Evolutionary conservation across 1,284 basidiomycete genomes (phyloP), one percentile per base, ranked within the genome.

Genomic region (Irpex sp.): DNA sequence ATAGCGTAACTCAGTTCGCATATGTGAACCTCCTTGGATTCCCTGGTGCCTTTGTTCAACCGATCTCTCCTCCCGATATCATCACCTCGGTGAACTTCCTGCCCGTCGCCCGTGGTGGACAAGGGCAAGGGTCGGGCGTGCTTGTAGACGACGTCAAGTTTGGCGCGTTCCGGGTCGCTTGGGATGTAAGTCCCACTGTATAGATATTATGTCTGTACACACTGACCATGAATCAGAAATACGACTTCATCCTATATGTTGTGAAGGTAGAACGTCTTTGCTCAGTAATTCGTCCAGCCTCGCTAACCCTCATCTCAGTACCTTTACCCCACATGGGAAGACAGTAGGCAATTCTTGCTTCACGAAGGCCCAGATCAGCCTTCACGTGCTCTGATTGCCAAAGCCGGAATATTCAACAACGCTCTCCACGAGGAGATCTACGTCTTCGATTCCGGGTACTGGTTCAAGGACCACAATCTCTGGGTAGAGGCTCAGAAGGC

Each of bases 401-500:
- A 80, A 2, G 77, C 78, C 5, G 84, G 85, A 0, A 69, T 79
- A 10, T 88, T 78, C 74, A 65, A 74, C 3, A 72, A 85, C 42
- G 77, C 79, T 18, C 72, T 85, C 14, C 82, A 88, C 53, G 75
- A 90, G 10, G 88, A 91, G 65, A 83, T 93, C 60, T 87, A 87
- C 80, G 87, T 93, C 4, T 93, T 84, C 72, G 84, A 92, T 62
- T 79, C 83, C 61, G 84, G 85, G 0, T 81, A 68, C 47, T 93
- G 91, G 91, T 61, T 67, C 18, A 90, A 91, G 67, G 80, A 85
- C 67, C 77, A 77, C 45, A 68, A 65, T 0, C 79, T 94, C 10
- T 93, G 88, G 88, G 56, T 71, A 6, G 82, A 86, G 63, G 78
- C 93, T 1, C 89, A 92, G 72, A 85, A 85, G 67, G 87, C 88